phyloP scores from a whole-genome alignment of 2,329 filamentous ascomycete species.

The Chaetomiaceae sp. region DNA sequence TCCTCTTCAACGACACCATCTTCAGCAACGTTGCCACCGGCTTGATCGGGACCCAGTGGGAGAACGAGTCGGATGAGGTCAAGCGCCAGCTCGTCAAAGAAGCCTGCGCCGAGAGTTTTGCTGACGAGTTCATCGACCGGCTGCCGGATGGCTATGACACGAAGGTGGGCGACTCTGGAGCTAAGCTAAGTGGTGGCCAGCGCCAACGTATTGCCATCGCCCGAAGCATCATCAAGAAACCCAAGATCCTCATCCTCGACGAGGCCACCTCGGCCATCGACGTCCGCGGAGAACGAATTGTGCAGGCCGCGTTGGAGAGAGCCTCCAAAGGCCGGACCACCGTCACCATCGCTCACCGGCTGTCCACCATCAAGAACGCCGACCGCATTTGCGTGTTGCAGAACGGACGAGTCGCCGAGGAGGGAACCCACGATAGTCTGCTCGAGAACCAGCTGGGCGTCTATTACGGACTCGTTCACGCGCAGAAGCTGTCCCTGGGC shows the following conservation, averaged over 20 bases:
- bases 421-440: constrained; percentile 71
- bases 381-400: constrained; percentile 75
- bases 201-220: constrained; percentile 68
- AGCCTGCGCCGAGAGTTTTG: constrained; percentile 64
- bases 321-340: constrained; percentile 60
- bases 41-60: constrained; percentile 40
- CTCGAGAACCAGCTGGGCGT: constrained; percentile 54
- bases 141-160: constrained; percentile 65
- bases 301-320: constrained; percentile 63
- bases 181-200: constrained; percentile 73
- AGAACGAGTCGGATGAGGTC: constrained; percentile 35
- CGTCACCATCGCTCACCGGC: constrained; percentile 69
- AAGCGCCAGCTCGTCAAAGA: constrained; percentile 56
- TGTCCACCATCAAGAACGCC: constrained; percentile 72
- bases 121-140: constrained; percentile 63
- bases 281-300: constrained; percentile 49
- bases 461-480: constrained; percentile 64
- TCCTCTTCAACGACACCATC: constrained; percentile 46
- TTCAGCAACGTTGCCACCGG: constrained; percentile 52
- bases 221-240: constrained; percentile 61
- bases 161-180: constrained; percentile 69
- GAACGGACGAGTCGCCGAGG: constrained; percentile 65
- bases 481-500: constrained; percentile 56
- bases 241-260: constrained; percentile 64
- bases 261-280: constrained; percentile 71